Percentiles rank a stretch among this genome's conserved stretches.
phyloP scores from a whole-genome alignment of 106 monocot genomes.

The Alisma plantagoaquatica region DNA sequence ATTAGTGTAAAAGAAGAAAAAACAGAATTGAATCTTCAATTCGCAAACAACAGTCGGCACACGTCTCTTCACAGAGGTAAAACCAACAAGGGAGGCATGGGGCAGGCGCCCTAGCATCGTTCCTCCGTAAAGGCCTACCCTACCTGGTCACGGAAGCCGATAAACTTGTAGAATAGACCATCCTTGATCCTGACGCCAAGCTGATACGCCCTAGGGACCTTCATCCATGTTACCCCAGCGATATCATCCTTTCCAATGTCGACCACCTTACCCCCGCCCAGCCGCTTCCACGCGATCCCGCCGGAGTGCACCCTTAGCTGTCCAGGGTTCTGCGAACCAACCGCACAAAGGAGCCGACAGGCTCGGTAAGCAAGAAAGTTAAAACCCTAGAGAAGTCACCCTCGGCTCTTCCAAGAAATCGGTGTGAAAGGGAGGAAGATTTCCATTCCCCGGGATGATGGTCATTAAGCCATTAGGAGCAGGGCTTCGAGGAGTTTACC shows the following conservation, averaged over 20 bases:
- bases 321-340: slow-evolving; percentile 66
- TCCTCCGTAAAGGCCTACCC: neutral
- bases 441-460: no score
- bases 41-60: no score
- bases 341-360: neutral
- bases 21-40: no score
- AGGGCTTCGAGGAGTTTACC: slow-evolving; percentile 25
- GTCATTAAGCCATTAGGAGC: no score
- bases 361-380: neutral
- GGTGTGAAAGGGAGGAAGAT: neutral
- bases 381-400: neutral
- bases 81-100: no score
- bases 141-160: slow-evolving; percentile 92
- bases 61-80: no score
- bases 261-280: slow-evolving; percentile 86
- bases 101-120: no score
- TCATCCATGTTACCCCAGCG: slow-evolving; percentile 72
- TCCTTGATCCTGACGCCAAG: slow-evolving; percentile 82
- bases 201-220: slow-evolving; percentile 78
- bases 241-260: slow-evolving; percentile 73
- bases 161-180: slow-evolving; percentile 89
- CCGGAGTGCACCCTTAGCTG: slow-evolving; percentile 77
- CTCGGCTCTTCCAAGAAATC: no score
- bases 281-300: slow-evolving; percentile 88
- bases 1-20: no score